These are phyloP conservation scores for Ophiostoma sp. DNA, from an alignment of 2,329 filamentous ascomycete species.

Conservation along the genomic window DNA sequence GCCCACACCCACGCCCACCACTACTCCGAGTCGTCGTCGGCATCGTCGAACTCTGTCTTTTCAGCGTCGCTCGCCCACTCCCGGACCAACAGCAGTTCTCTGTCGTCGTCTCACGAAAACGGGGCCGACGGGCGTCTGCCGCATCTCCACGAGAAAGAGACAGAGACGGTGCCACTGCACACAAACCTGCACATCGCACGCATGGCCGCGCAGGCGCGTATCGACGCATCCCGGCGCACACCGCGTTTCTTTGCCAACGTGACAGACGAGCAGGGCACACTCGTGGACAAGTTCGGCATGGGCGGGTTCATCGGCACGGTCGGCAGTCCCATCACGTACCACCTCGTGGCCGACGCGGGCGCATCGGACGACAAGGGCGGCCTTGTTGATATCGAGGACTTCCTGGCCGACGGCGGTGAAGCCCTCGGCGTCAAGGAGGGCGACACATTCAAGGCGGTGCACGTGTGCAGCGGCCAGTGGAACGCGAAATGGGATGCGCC, in stretches of 20 bases:
- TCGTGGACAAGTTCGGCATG: constrained; percentile 50
- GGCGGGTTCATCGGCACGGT: constrained; percentile 58
- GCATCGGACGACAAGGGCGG: constrained; percentile 53
- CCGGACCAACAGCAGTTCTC: background rate
- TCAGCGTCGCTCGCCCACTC: background rate
- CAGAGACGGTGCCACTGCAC: background rate
- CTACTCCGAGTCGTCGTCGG: background rate
- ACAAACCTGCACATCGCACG: constrained; percentile 48
- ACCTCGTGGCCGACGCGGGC: constrained; percentile 52
- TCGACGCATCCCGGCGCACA: constrained; percentile 51
- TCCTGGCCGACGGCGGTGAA: constrained; percentile 34
- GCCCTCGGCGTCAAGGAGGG: constrained; percentile 26
- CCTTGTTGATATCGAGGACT: constrained; percentile 47
- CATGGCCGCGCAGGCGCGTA: constrained; percentile 58
- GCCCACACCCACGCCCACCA: background rate
- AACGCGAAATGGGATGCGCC: constrained; percentile 30
- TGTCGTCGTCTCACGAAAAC: background rate
- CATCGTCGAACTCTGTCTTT: background rate
- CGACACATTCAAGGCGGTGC: constrained; percentile 21
- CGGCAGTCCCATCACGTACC: constrained; percentile 55
- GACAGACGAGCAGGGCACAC: constrained; percentile 45
- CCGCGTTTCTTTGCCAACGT: constrained; percentile 57
- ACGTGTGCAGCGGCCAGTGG: constrained; percentile 34
- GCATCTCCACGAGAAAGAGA: background rate
- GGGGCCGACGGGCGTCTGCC: background rate